phyloP scores from a whole-genome alignment of 257 asterid genomes.

The Solanum paucissectum region DNA sequence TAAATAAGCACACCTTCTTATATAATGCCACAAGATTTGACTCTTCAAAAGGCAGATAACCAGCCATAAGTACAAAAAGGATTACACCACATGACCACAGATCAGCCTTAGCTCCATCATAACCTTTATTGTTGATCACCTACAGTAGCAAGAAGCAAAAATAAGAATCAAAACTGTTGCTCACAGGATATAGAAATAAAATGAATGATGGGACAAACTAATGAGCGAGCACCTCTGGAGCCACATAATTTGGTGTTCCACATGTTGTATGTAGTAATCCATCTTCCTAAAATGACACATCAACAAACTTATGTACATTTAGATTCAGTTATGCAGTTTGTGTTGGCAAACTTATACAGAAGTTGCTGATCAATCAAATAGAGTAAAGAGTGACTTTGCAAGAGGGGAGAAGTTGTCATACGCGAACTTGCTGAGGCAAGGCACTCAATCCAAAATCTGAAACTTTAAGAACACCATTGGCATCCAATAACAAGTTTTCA shows the following conservation, averaged over 20 bases:
- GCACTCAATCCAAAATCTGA: conserved; percentile 97
- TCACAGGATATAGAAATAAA: not conserved
- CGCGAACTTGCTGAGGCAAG: conserved; percentile 94
- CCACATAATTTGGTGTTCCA: conserved; percentile 97
- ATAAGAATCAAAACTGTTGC: not conserved
- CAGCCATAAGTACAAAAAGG: conserved; percentile 42
- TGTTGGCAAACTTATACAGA: not conserved
- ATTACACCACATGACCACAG: conserved; percentile 79
- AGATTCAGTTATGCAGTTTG: not conserved
- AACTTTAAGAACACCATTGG: conserved; percentile 71
- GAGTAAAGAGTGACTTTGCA: not conserved
- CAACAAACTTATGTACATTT: not conserved
- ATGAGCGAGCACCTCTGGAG: conserved; percentile 61
- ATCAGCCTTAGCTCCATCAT: conserved; percentile 96
- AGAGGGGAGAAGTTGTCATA: conserved; percentile 15
- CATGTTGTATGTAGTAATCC: conserved; percentile 96
- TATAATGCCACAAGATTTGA: conserved; percentile 53
- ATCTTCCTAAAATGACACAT: conserved; percentile 52
- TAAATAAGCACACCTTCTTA: conserved; percentile 24
- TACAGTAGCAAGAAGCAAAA: conserved; percentile 7
- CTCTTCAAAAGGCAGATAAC: conserved; percentile 80
- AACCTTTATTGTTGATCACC: conserved; percentile 92
- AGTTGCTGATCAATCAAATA: not conserved
- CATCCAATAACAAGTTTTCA: conserved; percentile 79
- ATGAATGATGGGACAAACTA: not conserved